Evolutionary conservation across 345 rosid species (phyloP), one percentile per base, ranked within the genome.

Genomic region (Sonneratia caseolaris): DNA sequence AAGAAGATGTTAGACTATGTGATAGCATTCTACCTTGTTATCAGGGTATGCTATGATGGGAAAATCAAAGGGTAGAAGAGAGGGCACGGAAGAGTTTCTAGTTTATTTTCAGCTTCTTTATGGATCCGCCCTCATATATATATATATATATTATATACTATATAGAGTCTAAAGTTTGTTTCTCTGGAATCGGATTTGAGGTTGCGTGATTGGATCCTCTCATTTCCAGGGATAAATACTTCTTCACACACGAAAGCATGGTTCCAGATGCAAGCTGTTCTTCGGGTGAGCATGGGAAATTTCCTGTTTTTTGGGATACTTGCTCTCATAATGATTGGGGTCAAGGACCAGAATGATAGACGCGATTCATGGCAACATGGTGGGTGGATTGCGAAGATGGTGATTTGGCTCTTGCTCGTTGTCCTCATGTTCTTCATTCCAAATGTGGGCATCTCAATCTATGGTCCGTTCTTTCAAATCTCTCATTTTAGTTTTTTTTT

Each of bases 291-390:
- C 88, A 75, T 95, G 74, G 98, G 99, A 57, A 90, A 88, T 76
- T 95, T 86, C 78, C 76, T 92, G 68, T 95, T 95, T 81, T 95
- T 95, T 66, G 87, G 76, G 1, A 62, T 85, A 62, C 80, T 87
- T 57, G 88, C 97, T 51, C 82, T 92, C 70, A 86, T 95, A 76
- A 92, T 95, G 99, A 90, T 92, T 74, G 89, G 99, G 57, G 86
- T 95, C 27, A 95, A 89, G 85, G 92, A 92, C 83, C 98, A 92
- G 82, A 95, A 89, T 68, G 98, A 92, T 45, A 84, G 72, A 73
- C 97, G 96, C 55, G 98, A 95, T 77, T 87, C 97, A 0, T 88
- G 93, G 98, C 98, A 95, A 69, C 99, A 95, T 59, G 97, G 97
- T 14, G 93, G 99, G 72, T 95, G 99, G 99, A 68, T 79, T 70